These are phyloP conservation scores for Calendula officinalis DNA, from an alignment of 129 eudicot genomes.

Conservation along the genomic window DNA sequence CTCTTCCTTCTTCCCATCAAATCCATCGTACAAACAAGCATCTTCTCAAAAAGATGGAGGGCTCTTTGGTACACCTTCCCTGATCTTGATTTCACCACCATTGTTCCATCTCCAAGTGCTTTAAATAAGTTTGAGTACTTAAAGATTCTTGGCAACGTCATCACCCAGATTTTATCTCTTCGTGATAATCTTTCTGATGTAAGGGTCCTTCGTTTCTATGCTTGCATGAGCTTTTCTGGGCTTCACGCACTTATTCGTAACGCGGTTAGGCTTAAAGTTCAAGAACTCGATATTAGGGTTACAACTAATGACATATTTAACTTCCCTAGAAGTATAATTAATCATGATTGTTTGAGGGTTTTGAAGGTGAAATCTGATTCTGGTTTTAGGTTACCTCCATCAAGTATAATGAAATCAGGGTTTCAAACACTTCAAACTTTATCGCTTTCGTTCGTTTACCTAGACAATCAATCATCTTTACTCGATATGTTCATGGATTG, in stretches of 20 bases:
- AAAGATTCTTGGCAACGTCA: conserved; percentile 23
- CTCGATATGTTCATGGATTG: conserved; percentile 42
- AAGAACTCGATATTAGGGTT: conserved; percentile 64
- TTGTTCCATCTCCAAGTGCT: conserved; percentile 3
- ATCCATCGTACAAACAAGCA: conserved; percentile 47
- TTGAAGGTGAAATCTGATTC: conserved; percentile 46
- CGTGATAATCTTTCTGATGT: conserved; percentile 43
- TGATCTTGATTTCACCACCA: conserved; percentile 70
- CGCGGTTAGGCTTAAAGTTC: conserved; percentile 54
- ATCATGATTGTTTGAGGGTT: conserved; percentile 36
- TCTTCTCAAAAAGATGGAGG: conserved; percentile 62
- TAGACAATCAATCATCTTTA: conserved; percentile 39
- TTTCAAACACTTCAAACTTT: conserved; percentile 43
- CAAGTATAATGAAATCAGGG: conserved; percentile 45
- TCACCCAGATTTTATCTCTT: conserved; percentile 37
- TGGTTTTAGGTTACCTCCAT: conserved; percentile 62
- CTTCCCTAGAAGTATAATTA: conserved; percentile 50
- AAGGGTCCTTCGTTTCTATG: conserved; percentile 48
- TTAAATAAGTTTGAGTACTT: neutral
- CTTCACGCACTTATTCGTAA: conserved; percentile 45
- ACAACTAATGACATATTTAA: conserved; percentile 57
- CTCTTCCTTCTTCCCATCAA: conserved; percentile 51
- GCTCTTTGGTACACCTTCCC: conserved; percentile 66
- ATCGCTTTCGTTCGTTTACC: conserved; percentile 42
- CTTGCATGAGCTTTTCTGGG: conserved; percentile 42